Percentiles rank a stretch among this genome's conserved stretches.
These are phyloP conservation scores for Epichloe coenophiala DNA, from an alignment of 2,329 filamentous ascomycete genomes.

Conservation along the genomic window DNA sequence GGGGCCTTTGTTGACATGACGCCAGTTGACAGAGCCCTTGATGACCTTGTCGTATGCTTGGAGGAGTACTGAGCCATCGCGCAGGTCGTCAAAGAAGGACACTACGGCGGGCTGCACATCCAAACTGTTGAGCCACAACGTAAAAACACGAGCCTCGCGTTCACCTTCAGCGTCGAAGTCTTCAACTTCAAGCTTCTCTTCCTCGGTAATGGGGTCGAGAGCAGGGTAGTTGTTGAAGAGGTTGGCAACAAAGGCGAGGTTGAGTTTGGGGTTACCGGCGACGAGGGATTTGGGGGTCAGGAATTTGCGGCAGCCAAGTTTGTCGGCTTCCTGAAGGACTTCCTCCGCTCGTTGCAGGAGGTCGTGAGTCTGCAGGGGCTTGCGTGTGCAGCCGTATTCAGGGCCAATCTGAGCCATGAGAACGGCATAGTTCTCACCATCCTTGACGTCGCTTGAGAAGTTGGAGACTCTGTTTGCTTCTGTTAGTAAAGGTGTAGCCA, in stretches of 20 bases:
- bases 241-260: slow-evolving; percentile 95
- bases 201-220: slow-evolving; percentile 92
- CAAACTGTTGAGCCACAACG: slow-evolving; percentile 92
- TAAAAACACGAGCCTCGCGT: slow-evolving; percentile 93
- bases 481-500: neutral
- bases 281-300: slow-evolving; percentile 84
- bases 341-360: slow-evolving; percentile 80
- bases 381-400: slow-evolving; percentile 68
- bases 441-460: slow-evolving; percentile 92
- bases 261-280: slow-evolving; percentile 94
- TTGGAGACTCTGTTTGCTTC: slow-evolving; percentile 58
- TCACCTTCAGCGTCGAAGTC: slow-evolving; percentile 98
- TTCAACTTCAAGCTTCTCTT: slow-evolving; percentile 93
- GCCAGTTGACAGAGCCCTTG: slow-evolving; percentile 86
- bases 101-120: slow-evolving; percentile 92
- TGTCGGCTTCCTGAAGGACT: slow-evolving; percentile 89
- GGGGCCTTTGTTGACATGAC: slow-evolving; percentile 84
- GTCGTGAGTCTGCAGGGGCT: slow-evolving; percentile 75
- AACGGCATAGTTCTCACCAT: slow-evolving; percentile 94
- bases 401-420: slow-evolving; percentile 83
- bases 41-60: slow-evolving; percentile 99
- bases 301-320: slow-evolving; percentile 90
- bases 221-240: slow-evolving; percentile 95
- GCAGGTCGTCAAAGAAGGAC: slow-evolving; percentile 92
- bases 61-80: slow-evolving; percentile 73